Base-by-base conservation (phyloP, 169 alveolate species). In the Eimeria sp. region DNA sequence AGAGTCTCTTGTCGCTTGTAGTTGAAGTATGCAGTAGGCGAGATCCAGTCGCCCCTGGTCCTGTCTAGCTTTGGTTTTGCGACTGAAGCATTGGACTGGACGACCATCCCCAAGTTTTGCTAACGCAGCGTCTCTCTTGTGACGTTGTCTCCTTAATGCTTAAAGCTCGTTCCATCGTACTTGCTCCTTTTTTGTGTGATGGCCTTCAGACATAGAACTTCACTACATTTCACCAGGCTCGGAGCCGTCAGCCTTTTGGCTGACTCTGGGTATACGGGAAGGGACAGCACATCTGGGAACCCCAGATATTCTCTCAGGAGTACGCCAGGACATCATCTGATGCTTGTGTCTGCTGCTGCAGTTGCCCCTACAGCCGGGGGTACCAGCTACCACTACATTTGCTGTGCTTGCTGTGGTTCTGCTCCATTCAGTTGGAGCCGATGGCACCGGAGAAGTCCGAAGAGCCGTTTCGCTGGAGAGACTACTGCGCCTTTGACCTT, bases 181-280 rank as follows among this genome's bases (percentile, higher is more conserved):
- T 34, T 34, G 40, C 40, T 34, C 40, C 2, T 34, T n/a, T 14
- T n/a, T 34, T 70, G 51, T 49, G n/a, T n/a, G 45, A n/a, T 67
- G 76, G 20, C 40, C 47, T 63, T 30, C 63, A 86, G 93, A 40
- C 82, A 51, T 86, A n/a, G 67, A 47, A 6, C 93, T 86, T n/a
- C 82, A 86, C n/a, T 61, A 40, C 93, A 63, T 61, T 45, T 25
- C 93, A 18, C 67, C 93, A 47, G 93, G 93, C 82, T 43, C 40
- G 49, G 93, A 86, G 47, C 93, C 93, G 61, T 49, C 93, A 58
- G 93, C 47, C 65, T 86, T 86, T 14, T 86, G 93, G 93, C 45
- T 6, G 18, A 30, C 93, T 30, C 63, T 86, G 63, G 93, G 93
- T 1, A 43, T 86, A 43, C 25, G 51, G 43, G 90, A 18, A 57